Evolutionary conservation across 176 grass and related monocot genomes (phyloP).

Genomic region (Lolium rigidum): DNA sequence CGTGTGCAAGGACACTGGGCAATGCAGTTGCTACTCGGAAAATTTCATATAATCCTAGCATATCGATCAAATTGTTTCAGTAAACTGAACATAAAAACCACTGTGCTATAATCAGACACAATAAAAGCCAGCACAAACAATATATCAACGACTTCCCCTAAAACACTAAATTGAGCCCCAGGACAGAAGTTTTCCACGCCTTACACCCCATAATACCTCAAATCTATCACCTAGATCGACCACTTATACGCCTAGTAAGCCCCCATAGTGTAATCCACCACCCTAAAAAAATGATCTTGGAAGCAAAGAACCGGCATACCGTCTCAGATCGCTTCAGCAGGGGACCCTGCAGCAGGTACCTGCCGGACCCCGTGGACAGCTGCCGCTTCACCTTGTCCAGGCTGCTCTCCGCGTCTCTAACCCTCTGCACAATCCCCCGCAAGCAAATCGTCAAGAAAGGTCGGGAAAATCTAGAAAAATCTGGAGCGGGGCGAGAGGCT

Average conservation of each 20-base stretch:
- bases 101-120: background rate
- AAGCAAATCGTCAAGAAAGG: background rate
- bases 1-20: background rate
- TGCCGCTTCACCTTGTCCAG: slow-evolving; percentile 98
- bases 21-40: slow-evolving; percentile 20
- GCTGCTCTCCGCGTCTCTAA: slow-evolving; percentile 62
- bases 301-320: slow-evolving; percentile 44
- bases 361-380: slow-evolving; percentile 79
- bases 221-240: slow-evolving; percentile 25
- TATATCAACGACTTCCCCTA: background rate
- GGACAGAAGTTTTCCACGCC: background rate
- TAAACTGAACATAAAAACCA: slow-evolving; percentile 1
- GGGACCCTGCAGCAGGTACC: slow-evolving; percentile 89
- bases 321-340: slow-evolving; percentile 99
- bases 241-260: background rate
- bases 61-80: slow-evolving; percentile 3
- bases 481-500: background rate
- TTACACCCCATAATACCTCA: background rate
- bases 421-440: slow-evolving; percentile 41
- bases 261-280: background rate
- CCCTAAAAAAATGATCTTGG: background rate
- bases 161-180: slow-evolving; percentile 10
- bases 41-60: background rate
- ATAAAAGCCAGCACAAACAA: background rate
- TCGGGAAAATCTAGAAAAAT: background rate